These are phyloP conservation scores for Lodderomyces beijingensis DNA, from an alignment of 1,139 yeast species.

Conservation along the genomic window DNA sequence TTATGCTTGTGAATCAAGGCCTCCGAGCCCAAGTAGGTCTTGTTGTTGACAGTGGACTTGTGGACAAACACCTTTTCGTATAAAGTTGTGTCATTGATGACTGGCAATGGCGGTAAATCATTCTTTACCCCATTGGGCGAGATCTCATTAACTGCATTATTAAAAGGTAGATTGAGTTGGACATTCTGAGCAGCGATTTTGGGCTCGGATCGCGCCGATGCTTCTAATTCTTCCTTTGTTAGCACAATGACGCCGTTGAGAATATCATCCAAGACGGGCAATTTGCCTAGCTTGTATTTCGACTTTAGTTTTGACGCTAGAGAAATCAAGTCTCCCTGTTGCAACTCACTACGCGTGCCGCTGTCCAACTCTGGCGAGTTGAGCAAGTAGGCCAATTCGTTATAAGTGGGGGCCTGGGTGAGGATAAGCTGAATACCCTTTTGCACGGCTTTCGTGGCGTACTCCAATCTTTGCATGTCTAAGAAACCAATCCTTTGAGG, in stretches of 20 bases:
- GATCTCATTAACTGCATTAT: slow-evolving; percentile 5
- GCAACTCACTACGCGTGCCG: slow-evolving; percentile 43
- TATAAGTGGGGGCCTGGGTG: slow-evolving; percentile 49
- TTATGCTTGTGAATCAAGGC: slow-evolving; percentile 68
- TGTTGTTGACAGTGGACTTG: slow-evolving; percentile 63
- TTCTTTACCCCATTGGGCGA: slow-evolving; percentile 26
- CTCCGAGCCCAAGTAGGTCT: slow-evolving; percentile 49
- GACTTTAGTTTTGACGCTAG: slow-evolving; percentile 60
- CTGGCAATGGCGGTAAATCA: slow-evolving; percentile 59
- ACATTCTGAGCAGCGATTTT: slow-evolving; percentile 4
- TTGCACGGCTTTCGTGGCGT: slow-evolving; percentile 42
- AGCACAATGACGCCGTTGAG: slow-evolving; percentile 18
- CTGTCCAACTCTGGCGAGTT: slow-evolving; percentile 24
- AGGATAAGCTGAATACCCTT: slow-evolving; percentile 50
- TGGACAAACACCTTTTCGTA: slow-evolving; percentile 77
- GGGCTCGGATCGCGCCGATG: slow-evolving; percentile 6
- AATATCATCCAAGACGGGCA: slow-evolving; percentile 47
- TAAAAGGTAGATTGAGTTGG: not conserved
- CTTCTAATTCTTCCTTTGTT: slow-evolving; percentile 11
- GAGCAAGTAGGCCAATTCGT: slow-evolving; percentile 33
- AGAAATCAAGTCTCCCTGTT: slow-evolving; percentile 50
- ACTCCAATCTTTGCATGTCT: slow-evolving; percentile 39
- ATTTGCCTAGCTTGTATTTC: slow-evolving; percentile 42
- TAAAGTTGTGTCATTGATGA: slow-evolving; percentile 55
- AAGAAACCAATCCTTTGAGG: slow-evolving; percentile 25